Evolutionary conservation across 2,329 filamentous ascomycete genomes (phyloP).

Genomic region (Thelonectria rubi): DNA sequence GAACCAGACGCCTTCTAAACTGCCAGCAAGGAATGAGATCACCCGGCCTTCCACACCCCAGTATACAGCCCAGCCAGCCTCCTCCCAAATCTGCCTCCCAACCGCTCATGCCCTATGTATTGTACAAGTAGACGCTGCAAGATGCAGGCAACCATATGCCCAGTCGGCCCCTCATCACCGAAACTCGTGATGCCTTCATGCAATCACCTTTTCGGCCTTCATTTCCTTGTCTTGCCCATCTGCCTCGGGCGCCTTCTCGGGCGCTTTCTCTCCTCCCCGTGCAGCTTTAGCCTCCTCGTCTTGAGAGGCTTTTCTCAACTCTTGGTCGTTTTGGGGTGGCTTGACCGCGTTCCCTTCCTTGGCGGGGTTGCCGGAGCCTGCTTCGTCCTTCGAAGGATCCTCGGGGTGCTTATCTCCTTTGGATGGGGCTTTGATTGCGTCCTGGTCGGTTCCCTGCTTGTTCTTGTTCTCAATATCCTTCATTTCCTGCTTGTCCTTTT

Average conservation of each 20-base stretch:
- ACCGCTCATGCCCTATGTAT: constrained; percentile 28
- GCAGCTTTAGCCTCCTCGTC: constrained; percentile 22
- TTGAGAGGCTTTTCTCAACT: constrained; percentile 3
- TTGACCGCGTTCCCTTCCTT: constrained; percentile 29
- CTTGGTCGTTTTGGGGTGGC: constrained; percentile 18
- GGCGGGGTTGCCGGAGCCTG: constrained; percentile 13
- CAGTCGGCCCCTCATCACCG: constrained; percentile 1
- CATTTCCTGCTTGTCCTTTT: constrained; percentile 86
- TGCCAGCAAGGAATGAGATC: constrained; percentile 13
- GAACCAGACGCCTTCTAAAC: constrained; percentile 38
- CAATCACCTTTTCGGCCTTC: constrained; percentile 26
- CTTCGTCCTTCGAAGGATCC: not conserved
- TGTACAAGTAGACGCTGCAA: constrained; percentile 30
- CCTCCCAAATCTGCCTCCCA: constrained; percentile 6
- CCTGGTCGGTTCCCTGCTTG: constrained; percentile 31
- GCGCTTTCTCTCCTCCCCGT: not conserved
- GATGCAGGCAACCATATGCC: not conserved
- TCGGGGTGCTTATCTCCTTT: constrained; percentile 52
- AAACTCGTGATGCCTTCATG: constrained; percentile 17
- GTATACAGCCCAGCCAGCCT: constrained; percentile 8
- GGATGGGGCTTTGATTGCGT: constrained; percentile 40
- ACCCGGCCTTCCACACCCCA: constrained; percentile 15
- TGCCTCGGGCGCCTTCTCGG: constrained; percentile 19
- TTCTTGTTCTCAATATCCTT: constrained; percentile 63
- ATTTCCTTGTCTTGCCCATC: constrained; percentile 20